phyloP scores from a whole-genome alignment of 768 basidiomycete species.

The Tulasnella calospora region DNA sequence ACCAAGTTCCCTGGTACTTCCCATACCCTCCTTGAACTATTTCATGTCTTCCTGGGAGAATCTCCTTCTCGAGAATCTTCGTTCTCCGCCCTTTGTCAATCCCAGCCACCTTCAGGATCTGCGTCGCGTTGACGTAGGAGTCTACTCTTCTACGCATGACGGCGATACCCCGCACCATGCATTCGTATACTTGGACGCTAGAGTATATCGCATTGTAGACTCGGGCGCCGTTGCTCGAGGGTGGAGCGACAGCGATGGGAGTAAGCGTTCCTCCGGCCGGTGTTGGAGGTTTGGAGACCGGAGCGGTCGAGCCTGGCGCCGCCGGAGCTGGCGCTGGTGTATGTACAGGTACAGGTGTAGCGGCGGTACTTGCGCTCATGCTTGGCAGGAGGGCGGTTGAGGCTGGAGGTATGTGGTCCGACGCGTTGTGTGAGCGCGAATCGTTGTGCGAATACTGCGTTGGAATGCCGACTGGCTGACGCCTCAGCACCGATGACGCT shows the following conservation, averaged over 20 bases:
- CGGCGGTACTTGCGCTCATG: constrained; percentile 2
- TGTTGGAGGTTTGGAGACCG: background rate
- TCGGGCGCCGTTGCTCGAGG: constrained; percentile 12
- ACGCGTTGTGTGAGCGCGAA: constrained; percentile 9
- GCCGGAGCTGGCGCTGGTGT: background rate
- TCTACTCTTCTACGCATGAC: constrained; percentile 96
- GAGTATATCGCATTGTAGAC: constrained; percentile 90
- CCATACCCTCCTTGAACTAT: constrained; percentile 99
- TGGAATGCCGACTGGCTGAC: constrained; percentile 6
- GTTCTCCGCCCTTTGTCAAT: constrained; percentile 95
- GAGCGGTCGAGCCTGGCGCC: background rate
- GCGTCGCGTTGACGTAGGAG: constrained; percentile 96
- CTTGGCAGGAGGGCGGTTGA: background rate
- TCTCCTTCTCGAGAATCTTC: constrained; percentile 96
- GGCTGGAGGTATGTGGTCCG: background rate
- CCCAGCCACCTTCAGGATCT: constrained; percentile 97
- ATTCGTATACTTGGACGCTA: constrained; percentile 92
- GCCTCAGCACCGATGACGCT: background rate
- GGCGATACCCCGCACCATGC: constrained; percentile 96
- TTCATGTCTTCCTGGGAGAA: constrained; percentile 90
- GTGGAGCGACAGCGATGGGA: background rate
- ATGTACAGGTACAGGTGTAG: background rate
- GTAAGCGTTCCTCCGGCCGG: background rate
- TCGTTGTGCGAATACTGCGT: constrained; percentile 7
- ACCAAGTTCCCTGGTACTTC: constrained; percentile 99